A percentile compares a stretch with the other conserved stretches of the same genome.
Evolutionary conservation across 2,329 filamentous ascomycete species (phyloP).

Genomic region (Trichoderma breve): DNA sequence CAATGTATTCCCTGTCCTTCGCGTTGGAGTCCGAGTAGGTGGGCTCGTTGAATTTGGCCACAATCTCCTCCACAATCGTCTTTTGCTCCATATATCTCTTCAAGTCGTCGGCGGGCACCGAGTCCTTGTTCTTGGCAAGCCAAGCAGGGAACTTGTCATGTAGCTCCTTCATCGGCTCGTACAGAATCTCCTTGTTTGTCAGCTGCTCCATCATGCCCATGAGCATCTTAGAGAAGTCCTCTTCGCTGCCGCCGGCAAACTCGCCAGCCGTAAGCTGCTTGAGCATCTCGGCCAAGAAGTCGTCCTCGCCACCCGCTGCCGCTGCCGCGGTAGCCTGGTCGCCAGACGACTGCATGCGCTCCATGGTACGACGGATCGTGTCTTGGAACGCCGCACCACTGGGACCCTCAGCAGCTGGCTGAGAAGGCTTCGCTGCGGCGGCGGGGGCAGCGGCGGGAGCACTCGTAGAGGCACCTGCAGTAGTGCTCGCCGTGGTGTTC

Average conservation of each 20-base stretch:
- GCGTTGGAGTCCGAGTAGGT: conserved; percentile 80
- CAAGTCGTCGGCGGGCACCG: conserved; percentile 67
- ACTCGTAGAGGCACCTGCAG: conserved; percentile 26
- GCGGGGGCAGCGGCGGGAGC: not conserved
- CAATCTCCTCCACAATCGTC: conserved; percentile 77
- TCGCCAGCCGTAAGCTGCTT: conserved; percentile 72
- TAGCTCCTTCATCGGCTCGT: conserved; percentile 98
- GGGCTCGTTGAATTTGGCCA: conserved; percentile 79
- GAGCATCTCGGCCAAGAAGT: conserved; percentile 87
- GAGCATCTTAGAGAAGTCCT: conserved; percentile 91
- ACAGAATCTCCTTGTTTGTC: conserved; percentile 96
- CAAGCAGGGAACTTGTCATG: conserved; percentile 88
- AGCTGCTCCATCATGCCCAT: conserved; percentile 99
- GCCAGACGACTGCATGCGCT: conserved; percentile 88
- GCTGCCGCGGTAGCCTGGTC: conserved; percentile 80
- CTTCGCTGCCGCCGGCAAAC: conserved; percentile 62
- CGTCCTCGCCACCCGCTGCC: conserved; percentile 65
- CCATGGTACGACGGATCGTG: conserved; percentile 90
- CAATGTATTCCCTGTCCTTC: conserved; percentile 84
- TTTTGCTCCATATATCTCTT: conserved; percentile 81
- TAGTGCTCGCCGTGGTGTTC: conserved; percentile 30
- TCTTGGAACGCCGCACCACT: conserved; percentile 70
- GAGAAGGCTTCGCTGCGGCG: conserved; percentile 10
- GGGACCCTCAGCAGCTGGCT: conserved; percentile 28
- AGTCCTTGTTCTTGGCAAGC: conserved; percentile 73